Conservation (phyloP, 1,284 basidiomycete genomes). For the Apiotrichum porosum region DNA sequence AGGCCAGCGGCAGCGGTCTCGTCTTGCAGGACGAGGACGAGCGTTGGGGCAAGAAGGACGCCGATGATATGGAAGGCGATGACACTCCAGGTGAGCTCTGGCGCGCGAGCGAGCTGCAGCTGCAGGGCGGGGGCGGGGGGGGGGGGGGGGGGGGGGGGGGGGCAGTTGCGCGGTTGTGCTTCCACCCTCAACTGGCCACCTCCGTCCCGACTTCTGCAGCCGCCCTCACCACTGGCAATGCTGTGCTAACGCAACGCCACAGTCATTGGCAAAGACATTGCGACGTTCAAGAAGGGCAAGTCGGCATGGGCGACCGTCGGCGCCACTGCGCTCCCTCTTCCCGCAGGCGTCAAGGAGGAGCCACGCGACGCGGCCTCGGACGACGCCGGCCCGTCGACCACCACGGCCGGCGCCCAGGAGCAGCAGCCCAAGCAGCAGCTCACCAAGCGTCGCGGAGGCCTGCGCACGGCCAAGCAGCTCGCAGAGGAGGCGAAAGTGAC, state of each 20-base stretch:
- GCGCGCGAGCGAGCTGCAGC: no score
- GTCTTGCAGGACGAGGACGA: conserved; percentile 50
- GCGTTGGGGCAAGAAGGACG: conserved; percentile 45
- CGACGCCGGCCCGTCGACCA: conserved; percentile 10
- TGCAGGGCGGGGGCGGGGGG: no score
- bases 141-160: no score
- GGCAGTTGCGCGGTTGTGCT: no score
- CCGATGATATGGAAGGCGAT: conserved; percentile 39
- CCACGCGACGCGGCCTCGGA: conserved; percentile 16
- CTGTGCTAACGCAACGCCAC: not conserved
- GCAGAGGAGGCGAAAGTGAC: conserved; percentile 52
- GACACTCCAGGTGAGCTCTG: conserved; percentile 48
- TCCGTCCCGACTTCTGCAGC: no score
- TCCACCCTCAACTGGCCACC: no score
- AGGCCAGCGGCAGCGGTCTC: conserved; percentile 25
- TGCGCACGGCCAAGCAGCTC: conserved; percentile 60
- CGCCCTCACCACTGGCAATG: not conserved
- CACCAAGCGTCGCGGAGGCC: conserved; percentile 58
- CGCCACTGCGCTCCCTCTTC: conserved; percentile 25
- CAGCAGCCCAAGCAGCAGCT: conserved; percentile 31
- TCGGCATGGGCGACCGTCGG: conserved; percentile 39
- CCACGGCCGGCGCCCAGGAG: not conserved
- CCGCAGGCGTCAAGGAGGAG: conserved; percentile 21
- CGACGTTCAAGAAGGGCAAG: conserved; percentile 42
- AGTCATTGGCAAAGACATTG: conserved; percentile 40